Base-by-base conservation (phyloP, 768 basidiomycete genomes). In the Lactarius akahatsu region DNA sequence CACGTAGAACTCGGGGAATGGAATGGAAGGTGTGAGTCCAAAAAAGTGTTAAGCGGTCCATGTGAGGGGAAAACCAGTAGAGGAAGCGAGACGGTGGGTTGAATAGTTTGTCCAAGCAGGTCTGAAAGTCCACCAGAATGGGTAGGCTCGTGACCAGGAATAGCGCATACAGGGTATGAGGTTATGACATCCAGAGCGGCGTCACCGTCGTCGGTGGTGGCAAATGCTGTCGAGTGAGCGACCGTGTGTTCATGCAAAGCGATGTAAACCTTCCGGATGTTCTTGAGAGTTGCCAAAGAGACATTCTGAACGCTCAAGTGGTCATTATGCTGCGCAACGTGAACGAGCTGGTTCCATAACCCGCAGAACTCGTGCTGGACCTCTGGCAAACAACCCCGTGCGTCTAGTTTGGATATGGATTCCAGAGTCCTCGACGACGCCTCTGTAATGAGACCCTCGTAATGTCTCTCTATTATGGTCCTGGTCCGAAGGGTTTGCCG, bases 321-420 rank as follows among this genome's bases (percentile, higher is more conserved):
- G 1, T 10, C 3, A 9, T 18, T 1, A 30, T 4, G 1, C 13
- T 40, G 57, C 50, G 47, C 47, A 1, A 1, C 3, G 1, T 26
- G 26, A 1, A 40, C 30, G 0, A 64, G 64, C 30, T 59, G 28
- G 16, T 64, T 54, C 64, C 58, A 64, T 23, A 64, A 0, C 1
- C 30, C 11, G n/a, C 64, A 64, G 40, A 64, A 64, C 4, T 59
- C 64, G 38, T 55, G 28, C 28, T 43, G 64, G 5, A 59, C 58
- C 2, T 41, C 30, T 8, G 58, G 58, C 28, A 23, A 54, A 20
- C 50, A 26, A 26, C 0, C 1, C 23, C 4, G 50, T n/a, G 40
- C 38, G 16, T 59, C 50, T 1, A 64, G 16, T 16, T 54, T 64
- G 40, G 45, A 64, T 28, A 50, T 54, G 2, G 43, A 36, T n/a